phyloP scores from a whole-genome alignment of 129 eudicot species.

The Centrapalus pauciflorus region DNA sequence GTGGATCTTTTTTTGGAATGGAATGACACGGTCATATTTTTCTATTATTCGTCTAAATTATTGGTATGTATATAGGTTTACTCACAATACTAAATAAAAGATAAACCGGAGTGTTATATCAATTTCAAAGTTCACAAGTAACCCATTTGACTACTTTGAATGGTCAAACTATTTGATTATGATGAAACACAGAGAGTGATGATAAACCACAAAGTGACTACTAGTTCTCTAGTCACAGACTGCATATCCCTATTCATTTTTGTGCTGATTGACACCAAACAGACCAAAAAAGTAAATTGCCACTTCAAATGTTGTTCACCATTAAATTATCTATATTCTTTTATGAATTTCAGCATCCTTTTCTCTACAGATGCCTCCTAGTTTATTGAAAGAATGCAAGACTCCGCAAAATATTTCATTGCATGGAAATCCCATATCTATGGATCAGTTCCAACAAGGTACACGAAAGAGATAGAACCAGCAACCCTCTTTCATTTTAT shows the following conservation, averaged over 20 bases:
- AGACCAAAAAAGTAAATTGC: neutral
- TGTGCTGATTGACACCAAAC: neutral
- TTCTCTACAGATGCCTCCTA: slow-evolving; percentile 68
- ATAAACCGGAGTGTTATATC: neutral
- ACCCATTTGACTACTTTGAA: neutral
- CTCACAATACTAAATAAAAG: neutral
- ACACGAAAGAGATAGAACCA: no score
- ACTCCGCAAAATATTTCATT: slow-evolving; percentile 79
- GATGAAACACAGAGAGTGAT: neutral
- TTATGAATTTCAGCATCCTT: slow-evolving; percentile 8
- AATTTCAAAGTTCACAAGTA: neutral
- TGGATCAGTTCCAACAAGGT: slow-evolving; percentile 96
- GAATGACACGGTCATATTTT: neutral
- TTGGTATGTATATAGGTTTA: neutral
- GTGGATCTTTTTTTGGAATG: neutral
- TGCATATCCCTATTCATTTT: neutral
- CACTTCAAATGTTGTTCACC: neutral
- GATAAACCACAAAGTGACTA: no score
- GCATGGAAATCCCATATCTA: slow-evolving; percentile 87
- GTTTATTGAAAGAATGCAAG: slow-evolving; percentile 79
- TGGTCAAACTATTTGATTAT: neutral
- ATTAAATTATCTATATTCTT: neutral
- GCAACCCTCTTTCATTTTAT: no score
- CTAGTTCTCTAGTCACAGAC: neutral
- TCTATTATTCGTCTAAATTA: neutral